Percentiles rank a stretch among this genome's conserved stretches.
Evolutionary conservation across 2,329 filamentous ascomycete species (phyloP).

Genomic region (Fusarium graminum): DNA sequence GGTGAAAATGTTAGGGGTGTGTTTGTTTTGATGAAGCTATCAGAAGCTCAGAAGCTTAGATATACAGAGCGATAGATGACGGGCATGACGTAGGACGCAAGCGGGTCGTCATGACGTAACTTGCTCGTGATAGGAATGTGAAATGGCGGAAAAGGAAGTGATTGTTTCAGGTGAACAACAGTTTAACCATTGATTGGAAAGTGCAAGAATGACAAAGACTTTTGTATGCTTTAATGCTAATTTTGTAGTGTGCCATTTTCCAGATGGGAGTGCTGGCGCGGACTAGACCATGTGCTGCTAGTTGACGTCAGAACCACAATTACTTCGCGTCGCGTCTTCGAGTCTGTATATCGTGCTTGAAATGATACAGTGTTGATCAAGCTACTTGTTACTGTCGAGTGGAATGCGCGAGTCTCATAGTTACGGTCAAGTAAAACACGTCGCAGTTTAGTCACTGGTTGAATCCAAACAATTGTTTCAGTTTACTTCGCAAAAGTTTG

Average conservation of each 20-base stretch:
- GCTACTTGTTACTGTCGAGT: background rate
- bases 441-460: too few relatives aligned
- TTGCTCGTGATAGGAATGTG: conserved; percentile 1
- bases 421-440: too few relatives aligned
- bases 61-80: conserved; percentile 12
- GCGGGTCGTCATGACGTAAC: conserved; percentile 28
- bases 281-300: background rate
- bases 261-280: background rate
- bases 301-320: background rate
- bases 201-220: background rate
- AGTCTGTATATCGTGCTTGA: background rate
- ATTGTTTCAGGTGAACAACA: background rate
- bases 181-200: background rate
- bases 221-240: background rate
- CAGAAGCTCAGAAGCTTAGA: background rate
- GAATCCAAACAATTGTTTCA: too few relatives aligned
- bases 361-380: background rate
- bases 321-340: background rate
- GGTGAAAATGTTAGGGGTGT: background rate
- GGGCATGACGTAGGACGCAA: conserved; percentile 23
- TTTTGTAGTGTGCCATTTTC: background rate
- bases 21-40: background rate
- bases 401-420: background rate
- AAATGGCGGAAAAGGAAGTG: background rate
- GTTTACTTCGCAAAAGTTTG: background rate